These are phyloP conservation scores for Trichoderma sp. DNA, from an alignment of 2,329 filamentous ascomycete species.

Conservation along the genomic window DNA sequence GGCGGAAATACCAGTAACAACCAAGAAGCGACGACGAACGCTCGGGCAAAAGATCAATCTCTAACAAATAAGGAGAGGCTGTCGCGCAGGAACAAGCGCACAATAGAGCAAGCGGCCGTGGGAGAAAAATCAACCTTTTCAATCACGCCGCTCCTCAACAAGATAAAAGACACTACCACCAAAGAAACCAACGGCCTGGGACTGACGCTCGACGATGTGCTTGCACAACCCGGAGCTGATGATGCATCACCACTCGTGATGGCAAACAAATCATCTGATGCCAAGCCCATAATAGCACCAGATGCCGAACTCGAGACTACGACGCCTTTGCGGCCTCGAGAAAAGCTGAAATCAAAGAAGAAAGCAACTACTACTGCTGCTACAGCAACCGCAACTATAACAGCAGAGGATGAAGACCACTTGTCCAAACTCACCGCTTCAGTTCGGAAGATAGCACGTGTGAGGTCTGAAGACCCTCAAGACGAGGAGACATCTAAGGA, in stretches of 20 bases:
- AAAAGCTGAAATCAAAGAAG: not conserved
- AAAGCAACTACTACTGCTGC: not conserved
- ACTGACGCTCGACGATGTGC: constrained; percentile 6
- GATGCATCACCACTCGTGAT: constrained; percentile 22
- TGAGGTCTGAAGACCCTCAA: not conserved
- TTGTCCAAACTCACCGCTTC: not conserved
- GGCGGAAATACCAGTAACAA: constrained; percentile 25
- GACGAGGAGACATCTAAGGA: not conserved
- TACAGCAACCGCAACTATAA: not conserved
- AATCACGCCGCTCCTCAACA: constrained; percentile 89
- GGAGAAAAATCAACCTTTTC: constrained; percentile 92
- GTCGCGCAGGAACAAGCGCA: constrained; percentile 49
- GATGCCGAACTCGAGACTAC: not conserved
- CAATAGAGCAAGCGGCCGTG: constrained; percentile 50
- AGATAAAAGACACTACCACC: constrained; percentile 52
- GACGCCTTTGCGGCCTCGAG: not conserved
- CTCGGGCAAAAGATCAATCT: constrained; percentile 39
- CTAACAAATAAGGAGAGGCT: constrained; percentile 44
- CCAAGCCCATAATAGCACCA: constrained; percentile 27
- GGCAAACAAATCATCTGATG: constrained; percentile 21
- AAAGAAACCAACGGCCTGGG: constrained; percentile 27
- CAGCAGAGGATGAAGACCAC: not conserved
- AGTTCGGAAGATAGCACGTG: not conserved
- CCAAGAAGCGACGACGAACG: constrained; percentile 45
- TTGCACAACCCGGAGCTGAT: not conserved